Evolutionary conservation across 129 eudicot genomes (phyloP), one percentile per base, ranked within the genome.

Genomic region (Flaveria robusta): DNA sequence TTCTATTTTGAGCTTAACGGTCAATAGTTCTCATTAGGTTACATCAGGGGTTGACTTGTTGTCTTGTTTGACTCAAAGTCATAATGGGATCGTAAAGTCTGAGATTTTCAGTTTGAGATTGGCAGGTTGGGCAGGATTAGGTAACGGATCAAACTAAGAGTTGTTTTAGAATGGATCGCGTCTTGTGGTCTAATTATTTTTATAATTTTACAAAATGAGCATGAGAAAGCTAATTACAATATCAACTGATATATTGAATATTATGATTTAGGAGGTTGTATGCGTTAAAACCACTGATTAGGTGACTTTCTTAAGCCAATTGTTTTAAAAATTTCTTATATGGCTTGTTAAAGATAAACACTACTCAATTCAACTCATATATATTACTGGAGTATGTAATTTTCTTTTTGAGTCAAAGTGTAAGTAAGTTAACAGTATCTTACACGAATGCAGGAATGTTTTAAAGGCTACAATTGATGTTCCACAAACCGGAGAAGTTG

Each of bases 391-490:
- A 62, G 22, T 16, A 7, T 63, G 68, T 12, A 26, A 9, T 27
- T 2, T 1, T 24, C 22, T 59, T 59, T 59, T 11, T 27, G 4
- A 23, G 62, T 19, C 14, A 59, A 59, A 59, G n/a, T 24, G 66
- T 1, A 18, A 59, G 66, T 18, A 52, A 52, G 20, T 7, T 42
- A 65, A 80, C 51, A 63, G 15, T n/a, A 43, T 65, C 37, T 55
- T 67, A 47, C 51, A 66, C 15, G 58, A 65, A 71, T 89, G 85
- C 86, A 94, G 98, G 91, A 94, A 94, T 60, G 98, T 94, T 47
- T 76, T 94, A 70, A 94, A 89, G 81, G 93, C 99, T 43, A 94
- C 97, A 52, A 87, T 94, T 37, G 97, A 94, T 26, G 93, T 91
- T 23, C 99, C 99, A 24, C 77, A 85, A 55, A 87, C 80, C 0